These are phyloP conservation scores for Rhizoclosmatium globosum DNA, from an alignment of 192 early-diverging fungal genomes.

Conservation along the genomic window DNA sequence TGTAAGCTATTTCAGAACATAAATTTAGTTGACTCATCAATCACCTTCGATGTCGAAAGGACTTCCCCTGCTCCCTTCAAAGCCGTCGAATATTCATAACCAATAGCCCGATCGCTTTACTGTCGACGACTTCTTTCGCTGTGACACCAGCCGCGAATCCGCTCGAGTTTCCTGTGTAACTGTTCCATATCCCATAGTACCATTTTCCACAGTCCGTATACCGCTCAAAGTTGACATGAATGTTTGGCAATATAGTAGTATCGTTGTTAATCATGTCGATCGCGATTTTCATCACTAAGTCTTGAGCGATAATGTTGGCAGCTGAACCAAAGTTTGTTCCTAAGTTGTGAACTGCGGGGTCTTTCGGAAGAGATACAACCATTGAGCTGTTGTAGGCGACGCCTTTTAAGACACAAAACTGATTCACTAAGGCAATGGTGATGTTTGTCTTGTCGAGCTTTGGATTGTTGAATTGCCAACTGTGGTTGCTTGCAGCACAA, in stretches of 20 bases:
- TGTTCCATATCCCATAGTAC: neutral
- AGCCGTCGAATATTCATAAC: too few relatives aligned
- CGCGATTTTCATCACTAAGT: neutral
- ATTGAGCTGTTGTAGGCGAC: neutral
- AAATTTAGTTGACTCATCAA: too few relatives aligned
- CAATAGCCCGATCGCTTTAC: too few relatives aligned
- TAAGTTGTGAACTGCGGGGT: too few relatives aligned
- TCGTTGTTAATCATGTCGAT: neutral
- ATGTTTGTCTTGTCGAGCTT: neutral
- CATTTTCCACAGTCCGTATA: neutral
- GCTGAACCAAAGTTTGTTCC: neutral
- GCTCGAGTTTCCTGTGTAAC: neutral
- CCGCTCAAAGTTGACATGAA: neutral
- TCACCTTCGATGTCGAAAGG: too few relatives aligned
- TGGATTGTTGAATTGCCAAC: neutral
- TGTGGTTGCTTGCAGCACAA: neutral
- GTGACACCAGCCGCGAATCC: neutral
- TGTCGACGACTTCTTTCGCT: neutral
- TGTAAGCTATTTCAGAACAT: too few relatives aligned
- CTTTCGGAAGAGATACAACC: neutral
- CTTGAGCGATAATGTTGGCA: neutral
- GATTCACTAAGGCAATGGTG: neutral
- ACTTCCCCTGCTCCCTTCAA: too few relatives aligned
- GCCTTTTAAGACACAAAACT: neutral
- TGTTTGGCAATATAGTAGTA: neutral